phyloP scores from a whole-genome alignment of 108 stramenopile genomes.

The Licmophora abbreviata region DNA sequence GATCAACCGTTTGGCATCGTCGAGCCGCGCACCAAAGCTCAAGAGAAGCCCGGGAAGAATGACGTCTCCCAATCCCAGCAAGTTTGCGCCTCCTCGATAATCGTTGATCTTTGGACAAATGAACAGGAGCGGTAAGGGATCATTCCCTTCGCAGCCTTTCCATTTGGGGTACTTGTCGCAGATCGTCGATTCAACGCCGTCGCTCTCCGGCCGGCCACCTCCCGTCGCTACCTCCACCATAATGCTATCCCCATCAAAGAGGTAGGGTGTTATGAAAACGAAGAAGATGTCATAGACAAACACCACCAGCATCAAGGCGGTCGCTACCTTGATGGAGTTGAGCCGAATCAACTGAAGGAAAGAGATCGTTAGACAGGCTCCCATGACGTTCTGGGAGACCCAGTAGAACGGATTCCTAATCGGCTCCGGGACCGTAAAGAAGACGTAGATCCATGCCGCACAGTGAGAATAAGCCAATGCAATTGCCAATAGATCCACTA shows the following conservation, averaged over 20 bases:
- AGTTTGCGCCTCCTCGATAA: slow-evolving; percentile 56
- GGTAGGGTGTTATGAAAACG: slow-evolving; percentile 77
- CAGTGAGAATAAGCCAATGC: slow-evolving; percentile 19
- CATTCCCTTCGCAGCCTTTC: slow-evolving; percentile 36
- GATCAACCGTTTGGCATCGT: slow-evolving; percentile 51
- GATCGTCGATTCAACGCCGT: slow-evolving; percentile 14
- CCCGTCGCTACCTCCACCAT: slow-evolving; percentile 76
- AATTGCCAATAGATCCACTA: slow-evolving; percentile 15
- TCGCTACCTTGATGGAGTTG: slow-evolving; percentile 63
- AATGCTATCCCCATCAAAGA: slow-evolving; percentile 58
- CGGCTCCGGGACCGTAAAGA: slow-evolving; percentile 20
- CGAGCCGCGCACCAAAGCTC: slow-evolving; percentile 50
- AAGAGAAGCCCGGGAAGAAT: slow-evolving; percentile 80
- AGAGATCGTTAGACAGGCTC: slow-evolving; percentile 65
- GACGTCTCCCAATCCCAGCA: slow-evolving; percentile 89
- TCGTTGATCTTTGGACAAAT: slow-evolving; percentile 70
- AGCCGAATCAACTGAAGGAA: slow-evolving; percentile 65
- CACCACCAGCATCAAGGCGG: slow-evolving; percentile 60
- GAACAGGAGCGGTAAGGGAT: slow-evolving; percentile 79
- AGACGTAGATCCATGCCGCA: slow-evolving; percentile 26
- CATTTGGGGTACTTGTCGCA: slow-evolving; percentile 70
- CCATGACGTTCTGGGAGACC: slow-evolving; percentile 74
- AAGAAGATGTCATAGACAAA: slow-evolving; percentile 92
- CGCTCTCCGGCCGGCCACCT: slow-evolving; percentile 39
- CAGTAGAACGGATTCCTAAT: slow-evolving; percentile 47